Percentiles rank a stretch among this genome's conserved stretches.
These are phyloP conservation scores for Nicotiana tabacum DNA, from an alignment of 257 asterid species.

Conservation along the genomic window DNA sequence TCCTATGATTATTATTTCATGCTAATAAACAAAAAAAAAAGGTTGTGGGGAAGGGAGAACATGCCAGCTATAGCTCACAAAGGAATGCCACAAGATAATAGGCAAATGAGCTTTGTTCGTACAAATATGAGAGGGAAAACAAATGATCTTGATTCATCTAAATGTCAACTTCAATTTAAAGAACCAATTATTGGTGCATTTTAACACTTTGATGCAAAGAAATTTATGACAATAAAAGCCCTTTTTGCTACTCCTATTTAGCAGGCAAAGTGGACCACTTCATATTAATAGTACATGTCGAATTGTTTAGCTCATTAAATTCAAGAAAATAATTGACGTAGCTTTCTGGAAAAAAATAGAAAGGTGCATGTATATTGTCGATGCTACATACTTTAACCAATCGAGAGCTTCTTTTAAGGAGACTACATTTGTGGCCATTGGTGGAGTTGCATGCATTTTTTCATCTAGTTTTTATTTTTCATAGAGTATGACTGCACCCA, in stretches of 20 bases:
- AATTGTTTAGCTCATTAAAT: neutral
- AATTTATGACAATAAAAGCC: neutral
- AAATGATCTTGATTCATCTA: neutral
- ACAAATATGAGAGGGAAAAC: neutral
- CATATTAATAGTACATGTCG: neutral
- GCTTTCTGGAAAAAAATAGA: neutral
- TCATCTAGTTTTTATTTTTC: too few relatives aligned
- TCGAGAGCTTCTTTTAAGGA: neutral
- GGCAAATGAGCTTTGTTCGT: neutral
- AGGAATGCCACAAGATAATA: neutral
- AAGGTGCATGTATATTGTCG: neutral
- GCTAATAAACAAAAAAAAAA: neutral
- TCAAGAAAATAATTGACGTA: neutral
- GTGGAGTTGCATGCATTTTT: neutral
- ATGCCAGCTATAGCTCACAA: neutral
- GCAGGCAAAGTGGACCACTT: neutral
- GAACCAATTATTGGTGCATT: neutral
- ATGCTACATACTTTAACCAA: neutral
- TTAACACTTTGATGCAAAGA: neutral
- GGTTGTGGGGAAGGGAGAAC: neutral
- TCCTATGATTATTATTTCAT: neutral
- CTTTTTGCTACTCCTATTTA: neutral
- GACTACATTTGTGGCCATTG: neutral
- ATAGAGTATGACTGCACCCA: neutral
- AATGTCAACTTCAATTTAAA: neutral